Conservation (phyloP, 768 basidiomycete genomes). For the Phylloporus sp. region DNA sequence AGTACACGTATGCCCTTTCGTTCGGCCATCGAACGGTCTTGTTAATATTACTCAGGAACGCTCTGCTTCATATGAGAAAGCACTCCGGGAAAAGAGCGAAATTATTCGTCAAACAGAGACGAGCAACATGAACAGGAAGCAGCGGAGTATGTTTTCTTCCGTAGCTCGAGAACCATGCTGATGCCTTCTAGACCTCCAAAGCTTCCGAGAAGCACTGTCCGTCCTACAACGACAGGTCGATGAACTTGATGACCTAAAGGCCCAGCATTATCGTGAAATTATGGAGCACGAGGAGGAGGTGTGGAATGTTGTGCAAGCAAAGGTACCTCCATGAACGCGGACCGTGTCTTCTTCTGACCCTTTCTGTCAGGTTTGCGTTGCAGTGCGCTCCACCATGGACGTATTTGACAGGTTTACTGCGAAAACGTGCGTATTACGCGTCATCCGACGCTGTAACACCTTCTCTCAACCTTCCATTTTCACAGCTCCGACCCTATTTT, state of each 20-base stretch:
- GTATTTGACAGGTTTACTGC: slow-evolving; percentile 83
- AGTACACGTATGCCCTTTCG: slow-evolving; percentile 49
- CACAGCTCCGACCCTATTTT: slow-evolving; percentile 79
- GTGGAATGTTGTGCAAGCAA: slow-evolving; percentile 89
- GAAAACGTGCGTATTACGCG: slow-evolving; percentile 61
- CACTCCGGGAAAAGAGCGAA: slow-evolving; percentile 76
- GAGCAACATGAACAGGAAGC: slow-evolving; percentile 78
- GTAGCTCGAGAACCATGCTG: slow-evolving; percentile 5
- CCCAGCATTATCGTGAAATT: slow-evolving; percentile 81
- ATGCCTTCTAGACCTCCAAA: slow-evolving; percentile 67
- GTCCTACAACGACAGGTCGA: slow-evolving; percentile 87
- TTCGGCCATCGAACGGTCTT: not conserved
- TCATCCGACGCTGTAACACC: not conserved
- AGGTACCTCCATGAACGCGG: slow-evolving; percentile 41
- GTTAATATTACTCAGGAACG: slow-evolving; percentile 55
- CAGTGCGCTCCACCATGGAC: slow-evolving; percentile 87
- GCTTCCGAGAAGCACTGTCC: slow-evolving; percentile 76
- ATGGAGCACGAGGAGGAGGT: slow-evolving; percentile 91
- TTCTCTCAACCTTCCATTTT: slow-evolving; percentile 10
- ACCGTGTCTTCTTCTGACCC: slow-evolving; percentile 10
- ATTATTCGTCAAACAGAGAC: slow-evolving; percentile 82
- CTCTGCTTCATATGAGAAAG: slow-evolving; percentile 75
- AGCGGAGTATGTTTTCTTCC: slow-evolving; percentile 59
- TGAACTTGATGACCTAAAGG: slow-evolving; percentile 83
- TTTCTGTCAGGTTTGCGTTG: slow-evolving; percentile 60